Conservation (phyloP, 2,329 filamentous ascomycete genomes). For the Penicillium sp. region DNA sequence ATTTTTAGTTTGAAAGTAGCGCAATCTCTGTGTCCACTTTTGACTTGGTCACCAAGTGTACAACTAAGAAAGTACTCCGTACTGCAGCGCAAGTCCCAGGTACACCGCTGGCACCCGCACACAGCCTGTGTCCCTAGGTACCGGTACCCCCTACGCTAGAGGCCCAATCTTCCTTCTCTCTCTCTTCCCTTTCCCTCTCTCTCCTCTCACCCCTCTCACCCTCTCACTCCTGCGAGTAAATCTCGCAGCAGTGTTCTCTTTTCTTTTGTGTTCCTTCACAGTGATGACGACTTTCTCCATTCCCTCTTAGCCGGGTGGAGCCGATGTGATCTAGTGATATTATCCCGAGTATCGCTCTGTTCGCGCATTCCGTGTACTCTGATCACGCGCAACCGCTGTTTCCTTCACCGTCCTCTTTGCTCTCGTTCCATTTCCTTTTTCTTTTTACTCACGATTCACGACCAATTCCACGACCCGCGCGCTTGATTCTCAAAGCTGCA, state of each 20-base stretch:
- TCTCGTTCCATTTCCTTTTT: conserved; percentile 17
- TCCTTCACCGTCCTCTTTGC: conserved; percentile 14
- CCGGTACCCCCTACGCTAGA: conserved; percentile 13
- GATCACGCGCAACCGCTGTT: conserved; percentile 14
- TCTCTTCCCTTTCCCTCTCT: conserved; percentile 11
- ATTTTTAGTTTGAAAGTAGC: conserved; percentile 14
- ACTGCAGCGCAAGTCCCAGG: conserved; percentile 11
- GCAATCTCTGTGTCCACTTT: conserved; percentile 3
- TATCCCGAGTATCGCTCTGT: conserved; percentile 15
- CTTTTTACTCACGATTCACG: conserved; percentile 20
- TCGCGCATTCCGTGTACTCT: conserved; percentile 22
- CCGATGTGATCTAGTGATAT: conserved; percentile 26
- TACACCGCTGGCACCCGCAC: conserved; percentile 1
- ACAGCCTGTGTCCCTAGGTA: conserved; percentile 7
- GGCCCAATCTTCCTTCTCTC: conserved; percentile 11
- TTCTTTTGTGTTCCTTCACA: conserved; percentile 20
- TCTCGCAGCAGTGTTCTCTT: conserved; percentile 6
- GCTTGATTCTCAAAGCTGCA: conserved; percentile 12
- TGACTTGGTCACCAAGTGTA: neutral
- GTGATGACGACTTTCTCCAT: conserved; percentile 19
- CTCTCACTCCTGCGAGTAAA: conserved; percentile 9
- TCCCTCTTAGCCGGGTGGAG: conserved; percentile 21
- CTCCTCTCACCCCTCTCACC: conserved; percentile 11
- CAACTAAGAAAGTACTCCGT: neutral
- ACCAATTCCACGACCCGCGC: conserved; percentile 14